Conservation (phyloP, 345 rosid species). For the Corymbia maculata region DNA sequence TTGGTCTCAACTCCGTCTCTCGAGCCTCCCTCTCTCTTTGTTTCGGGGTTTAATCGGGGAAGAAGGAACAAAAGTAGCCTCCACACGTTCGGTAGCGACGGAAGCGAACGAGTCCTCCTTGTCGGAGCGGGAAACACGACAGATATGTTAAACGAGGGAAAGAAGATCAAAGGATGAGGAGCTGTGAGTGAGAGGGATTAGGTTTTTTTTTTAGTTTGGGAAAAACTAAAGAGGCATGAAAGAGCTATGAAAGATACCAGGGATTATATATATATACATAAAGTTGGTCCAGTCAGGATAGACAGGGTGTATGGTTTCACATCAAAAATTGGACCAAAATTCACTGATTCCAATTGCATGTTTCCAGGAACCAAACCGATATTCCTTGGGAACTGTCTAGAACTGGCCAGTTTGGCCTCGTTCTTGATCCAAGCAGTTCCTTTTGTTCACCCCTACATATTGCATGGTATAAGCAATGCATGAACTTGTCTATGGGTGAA, state of each 20-base stretch:
- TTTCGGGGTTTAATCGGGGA: neutral
- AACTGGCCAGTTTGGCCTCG: neutral
- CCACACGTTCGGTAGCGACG: neutral
- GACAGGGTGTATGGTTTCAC: fast-evolving
- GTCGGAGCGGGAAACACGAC: neutral
- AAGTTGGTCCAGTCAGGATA: neutral
- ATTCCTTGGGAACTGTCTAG: neutral
- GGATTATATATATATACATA: neutral
- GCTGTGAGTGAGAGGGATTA: neutral
- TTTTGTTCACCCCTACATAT: neutral
- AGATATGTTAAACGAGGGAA: neutral
- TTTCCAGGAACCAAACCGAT: neutral
- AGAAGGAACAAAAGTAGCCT: neutral
- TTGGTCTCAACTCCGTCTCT: neutral
- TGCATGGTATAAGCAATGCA: neutral
- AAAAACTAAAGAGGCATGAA: neutral
- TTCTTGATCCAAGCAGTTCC: neutral
- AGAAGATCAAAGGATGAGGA: neutral
- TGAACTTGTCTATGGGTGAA: neutral
- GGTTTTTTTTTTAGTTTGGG: too few relatives aligned
- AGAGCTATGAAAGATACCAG: too few relatives aligned
- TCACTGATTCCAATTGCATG: neutral
- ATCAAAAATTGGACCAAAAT: neutral
- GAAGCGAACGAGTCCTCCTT: neutral
- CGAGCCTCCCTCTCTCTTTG: too few relatives aligned